Conservation (phyloP, 805 yeast species). For the Kodamaea lidongshanica region DNA sequence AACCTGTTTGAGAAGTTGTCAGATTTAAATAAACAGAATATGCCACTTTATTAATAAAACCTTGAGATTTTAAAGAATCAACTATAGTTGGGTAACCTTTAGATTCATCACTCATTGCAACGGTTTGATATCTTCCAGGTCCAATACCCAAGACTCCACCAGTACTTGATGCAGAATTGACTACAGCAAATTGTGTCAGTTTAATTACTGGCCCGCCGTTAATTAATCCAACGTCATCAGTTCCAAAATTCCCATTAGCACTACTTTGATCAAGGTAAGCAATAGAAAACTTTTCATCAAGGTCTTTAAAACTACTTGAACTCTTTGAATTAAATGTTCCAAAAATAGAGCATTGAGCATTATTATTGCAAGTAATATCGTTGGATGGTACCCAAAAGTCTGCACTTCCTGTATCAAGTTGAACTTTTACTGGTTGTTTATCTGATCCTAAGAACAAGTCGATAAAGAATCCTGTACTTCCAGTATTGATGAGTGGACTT, state of each 20-base stretch:
- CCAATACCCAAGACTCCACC: slow-evolving; percentile 20
- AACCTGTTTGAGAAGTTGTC: slow-evolving; percentile 38
- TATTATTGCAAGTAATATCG: not conserved
- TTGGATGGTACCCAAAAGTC: slow-evolving; percentile 8
- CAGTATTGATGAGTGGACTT: slow-evolving; percentile 4
- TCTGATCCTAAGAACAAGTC: slow-evolving; percentile 5
- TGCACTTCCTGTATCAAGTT: slow-evolving; percentile 9
- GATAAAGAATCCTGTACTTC: slow-evolving; percentile 6
- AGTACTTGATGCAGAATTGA: slow-evolving; percentile 9
- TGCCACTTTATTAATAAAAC: slow-evolving; percentile 47
- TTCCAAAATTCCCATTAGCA: slow-evolving; percentile 5
- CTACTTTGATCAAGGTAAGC: slow-evolving; percentile 3
- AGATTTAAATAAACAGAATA: slow-evolving; percentile 60
- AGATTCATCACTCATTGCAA: slow-evolving; percentile 11
- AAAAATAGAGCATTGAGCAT: slow-evolving; percentile 2
- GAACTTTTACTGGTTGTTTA: slow-evolving; percentile 2
- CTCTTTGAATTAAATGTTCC: slow-evolving; percentile 4
- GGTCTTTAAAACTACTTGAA: slow-evolving; percentile 1
- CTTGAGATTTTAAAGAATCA: slow-evolving; percentile 48
- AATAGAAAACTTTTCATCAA: slow-evolving; percentile 1
- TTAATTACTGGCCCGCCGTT: slow-evolving; percentile 4
- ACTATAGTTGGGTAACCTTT: slow-evolving; percentile 61
- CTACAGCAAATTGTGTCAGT: slow-evolving; percentile 13
- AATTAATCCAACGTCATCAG: slow-evolving; percentile 2
- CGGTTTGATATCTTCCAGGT: slow-evolving; percentile 9